Evolutionary conservation across 208 protist genomes (phyloP), one percentile per base, ranked within the genome.

Genomic region (Phytomonas francai): DNA sequence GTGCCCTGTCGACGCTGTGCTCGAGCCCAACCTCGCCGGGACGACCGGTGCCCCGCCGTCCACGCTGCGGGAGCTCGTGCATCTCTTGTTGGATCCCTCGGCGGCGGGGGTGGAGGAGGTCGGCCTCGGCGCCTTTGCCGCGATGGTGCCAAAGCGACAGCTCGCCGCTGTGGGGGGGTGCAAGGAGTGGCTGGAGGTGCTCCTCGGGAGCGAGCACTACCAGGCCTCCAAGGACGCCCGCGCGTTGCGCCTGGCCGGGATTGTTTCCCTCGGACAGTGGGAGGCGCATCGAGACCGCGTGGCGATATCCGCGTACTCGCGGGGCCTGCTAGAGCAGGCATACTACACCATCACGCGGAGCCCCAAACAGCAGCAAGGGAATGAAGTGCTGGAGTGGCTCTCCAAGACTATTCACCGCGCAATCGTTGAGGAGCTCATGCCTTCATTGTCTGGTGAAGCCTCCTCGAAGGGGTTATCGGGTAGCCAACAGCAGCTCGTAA

Each of bases 301-400:
- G 33, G 72, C 73, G 16, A 71, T 94, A 36, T 88, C 84, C 25
- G 62, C 79, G 22, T 92, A 89, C 75, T 73, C 74, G 0, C 83
- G 88, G 3, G 88, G 88, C 7, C 36, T 88, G 58, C 74, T 94
- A 6, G 80, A 91, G 58, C 65, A 76, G 8, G 80, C 83, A 3
- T 92, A 89, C 63, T 64, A 68, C 56, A 39, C 45, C n/a, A 30
- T 77, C 11, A 65, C 72, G 5, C 74, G 73, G 1, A 22, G 56
- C 45, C 68, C 63, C 39, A 65, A 72, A 31, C 73, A 76, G 65
- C 72, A 60, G 25, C 79, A 88, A 72, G 74, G 81, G 71, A 78
- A 87, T 22, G 79, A 86, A 70, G 83, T 94, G 14, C 79, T 94
- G 54, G 77, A 77, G n/a, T 94, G 88, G 86, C 74, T 94, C 22